Evolutionary conservation across 2,329 filamentous ascomycete species (phyloP).

Genomic region (Alternaria dauci): DNA sequence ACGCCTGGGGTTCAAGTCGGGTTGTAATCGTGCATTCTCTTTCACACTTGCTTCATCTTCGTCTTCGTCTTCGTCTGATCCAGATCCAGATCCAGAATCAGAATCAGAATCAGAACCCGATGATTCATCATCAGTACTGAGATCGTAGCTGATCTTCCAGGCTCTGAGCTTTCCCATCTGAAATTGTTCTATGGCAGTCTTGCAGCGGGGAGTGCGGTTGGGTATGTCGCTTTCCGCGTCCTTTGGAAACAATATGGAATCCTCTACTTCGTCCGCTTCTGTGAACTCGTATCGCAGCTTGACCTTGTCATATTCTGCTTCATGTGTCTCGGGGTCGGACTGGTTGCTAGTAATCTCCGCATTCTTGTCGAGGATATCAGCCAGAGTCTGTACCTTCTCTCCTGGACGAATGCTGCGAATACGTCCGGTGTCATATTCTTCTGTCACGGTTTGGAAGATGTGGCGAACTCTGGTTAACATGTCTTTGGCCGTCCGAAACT

Average conservation of each 20-base stretch:
- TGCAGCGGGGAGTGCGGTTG: slow-evolving; percentile 27
- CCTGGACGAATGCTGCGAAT: slow-evolving; percentile 50
- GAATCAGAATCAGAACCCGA: slow-evolving; percentile 16
- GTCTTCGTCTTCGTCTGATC: background rate
- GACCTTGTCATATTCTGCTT: slow-evolving; percentile 22
- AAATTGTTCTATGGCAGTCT: slow-evolving; percentile 35
- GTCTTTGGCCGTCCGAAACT: slow-evolving; percentile 41
- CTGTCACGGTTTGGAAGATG: slow-evolving; percentile 51
- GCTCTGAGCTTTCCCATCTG: slow-evolving; percentile 13
- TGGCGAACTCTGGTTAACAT: slow-evolving; percentile 44
- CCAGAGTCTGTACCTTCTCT: slow-evolving; percentile 46
- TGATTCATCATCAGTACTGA: slow-evolving; percentile 29
- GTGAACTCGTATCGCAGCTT: slow-evolving; percentile 44
- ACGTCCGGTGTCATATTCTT: slow-evolving; percentile 46
- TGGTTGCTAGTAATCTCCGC: slow-evolving; percentile 19
- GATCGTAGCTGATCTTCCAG: slow-evolving; percentile 29
- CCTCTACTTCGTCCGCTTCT: slow-evolving; percentile 54
- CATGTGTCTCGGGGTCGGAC: slow-evolving; percentile 14
- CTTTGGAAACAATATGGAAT: slow-evolving; percentile 54
- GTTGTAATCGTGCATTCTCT: slow-evolving; percentile 12
- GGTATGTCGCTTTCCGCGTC: slow-evolving; percentile 19
- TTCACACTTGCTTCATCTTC: slow-evolving; percentile 5
- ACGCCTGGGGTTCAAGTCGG: background rate
- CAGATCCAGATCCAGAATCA: background rate
- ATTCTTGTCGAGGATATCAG: slow-evolving; percentile 40